Evolutionary conservation across 2,329 filamentous ascomycete genomes (phyloP).

Genomic region (Fusarium armeniacum): DNA sequence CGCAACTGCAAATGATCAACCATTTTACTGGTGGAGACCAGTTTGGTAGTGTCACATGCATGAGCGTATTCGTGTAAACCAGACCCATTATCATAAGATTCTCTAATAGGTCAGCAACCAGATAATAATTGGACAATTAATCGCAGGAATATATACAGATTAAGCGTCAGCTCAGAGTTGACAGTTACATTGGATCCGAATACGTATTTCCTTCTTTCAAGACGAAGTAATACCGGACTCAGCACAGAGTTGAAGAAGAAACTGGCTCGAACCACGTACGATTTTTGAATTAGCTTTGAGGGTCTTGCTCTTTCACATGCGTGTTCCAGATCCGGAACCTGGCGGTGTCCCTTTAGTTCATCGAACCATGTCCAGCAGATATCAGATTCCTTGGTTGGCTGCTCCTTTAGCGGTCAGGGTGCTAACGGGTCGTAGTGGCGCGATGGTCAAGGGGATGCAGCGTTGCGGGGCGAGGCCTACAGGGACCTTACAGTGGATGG

Average conservation of each 20-base stretch:
- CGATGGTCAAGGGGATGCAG: constrained; percentile 30
- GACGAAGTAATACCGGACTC: constrained; percentile 42
- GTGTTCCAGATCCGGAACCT: constrained; percentile 42
- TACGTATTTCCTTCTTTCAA: constrained; percentile 22
- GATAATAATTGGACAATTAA: constrained; percentile 32
- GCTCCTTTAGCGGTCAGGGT: constrained; percentile 39
- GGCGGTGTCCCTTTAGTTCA: constrained; percentile 36
- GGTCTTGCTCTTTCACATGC: constrained; percentile 40
- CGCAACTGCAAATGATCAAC: neutral
- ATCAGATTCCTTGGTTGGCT: constrained; percentile 35
- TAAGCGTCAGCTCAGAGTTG: constrained; percentile 14
- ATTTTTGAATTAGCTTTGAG: constrained; percentile 23
- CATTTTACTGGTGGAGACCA: constrained; percentile 6
- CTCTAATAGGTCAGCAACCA: constrained; percentile 30
- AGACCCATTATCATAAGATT: constrained; percentile 26
- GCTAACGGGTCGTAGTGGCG: constrained; percentile 35
- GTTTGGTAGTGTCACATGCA: constrained; percentile 32
- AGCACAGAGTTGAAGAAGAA: constrained; percentile 23
- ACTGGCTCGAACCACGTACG: constrained; percentile 37
- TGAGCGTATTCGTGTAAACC: constrained; percentile 42
- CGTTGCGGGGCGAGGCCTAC: constrained; percentile 41
- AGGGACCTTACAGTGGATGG: constrained; percentile 30
- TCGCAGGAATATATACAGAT: constrained; percentile 20
- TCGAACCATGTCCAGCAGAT: constrained; percentile 41
- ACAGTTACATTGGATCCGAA: constrained; percentile 18